Conservation (phyloP, 2,329 filamentous ascomycete species). For the Coniochaeta ligniaria region DNA sequence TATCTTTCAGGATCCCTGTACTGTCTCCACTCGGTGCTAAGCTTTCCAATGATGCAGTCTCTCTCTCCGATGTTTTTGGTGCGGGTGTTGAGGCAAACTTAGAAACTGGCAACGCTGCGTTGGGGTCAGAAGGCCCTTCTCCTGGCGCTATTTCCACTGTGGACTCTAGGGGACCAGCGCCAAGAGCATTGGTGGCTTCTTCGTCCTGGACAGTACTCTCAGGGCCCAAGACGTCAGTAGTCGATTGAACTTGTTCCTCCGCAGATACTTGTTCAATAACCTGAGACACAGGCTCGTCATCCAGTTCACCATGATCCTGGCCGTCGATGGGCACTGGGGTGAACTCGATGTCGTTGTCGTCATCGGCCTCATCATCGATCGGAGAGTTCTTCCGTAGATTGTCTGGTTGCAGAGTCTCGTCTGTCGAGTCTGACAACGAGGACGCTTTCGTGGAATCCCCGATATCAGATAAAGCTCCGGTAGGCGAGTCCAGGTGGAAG, state of each 20-base stretch:
- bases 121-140: not conserved
- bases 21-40: slow-evolving; percentile 1
- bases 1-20: not conserved
- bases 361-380: slow-evolving; percentile 1
- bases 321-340: not conserved
- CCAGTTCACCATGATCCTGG: not conserved
- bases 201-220: not conserved
- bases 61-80: slow-evolving; percentile 6
- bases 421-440: slow-evolving; percentile 55
- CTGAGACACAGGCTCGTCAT: not conserved
- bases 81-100: slow-evolving; percentile 14
- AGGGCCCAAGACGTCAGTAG: slow-evolving; percentile 1
- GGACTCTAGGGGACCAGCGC: not conserved
- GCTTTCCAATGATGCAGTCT: not conserved
- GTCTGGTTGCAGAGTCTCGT: slow-evolving; percentile 42
- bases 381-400: slow-evolving; percentile 12
- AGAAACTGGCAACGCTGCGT: slow-evolving; percentile 13
- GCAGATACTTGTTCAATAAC: not conserved
- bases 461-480: slow-evolving; percentile 44
- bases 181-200: not conserved
- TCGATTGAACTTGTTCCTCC: slow-evolving; percentile 3
- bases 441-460: slow-evolving; percentile 57
- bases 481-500: slow-evolving; percentile 51
- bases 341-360: not conserved
- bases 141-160: slow-evolving; percentile 2